Evolutionary conservation across 139 green algal species (phyloP), one percentile per base, ranked within the genome.

Genomic region (Chlorella sp.): DNA sequence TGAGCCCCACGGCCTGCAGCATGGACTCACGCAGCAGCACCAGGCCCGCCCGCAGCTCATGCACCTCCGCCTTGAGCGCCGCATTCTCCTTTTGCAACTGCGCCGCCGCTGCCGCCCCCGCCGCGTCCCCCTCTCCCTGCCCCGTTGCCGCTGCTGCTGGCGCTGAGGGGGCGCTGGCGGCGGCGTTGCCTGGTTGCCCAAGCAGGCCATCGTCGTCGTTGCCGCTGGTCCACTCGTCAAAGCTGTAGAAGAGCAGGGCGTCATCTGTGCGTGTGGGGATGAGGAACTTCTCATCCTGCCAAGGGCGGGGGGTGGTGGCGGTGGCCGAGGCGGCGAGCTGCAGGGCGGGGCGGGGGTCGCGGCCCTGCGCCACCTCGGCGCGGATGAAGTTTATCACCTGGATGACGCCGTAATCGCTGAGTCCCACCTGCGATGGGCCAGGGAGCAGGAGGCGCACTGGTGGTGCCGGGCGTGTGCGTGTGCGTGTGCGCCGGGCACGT

Each of bases 341-440:
- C 24, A 94, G 63, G 0, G 62, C 62, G 0, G 77, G 60, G 6
- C 74, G 79, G 3, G 87, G 86, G 73, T 92, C 83, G 1, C 66
- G 62, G 0, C 86, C 87, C 2, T 73, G 80, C 0, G 70, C 65
- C 35, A 92, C 85, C 31, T 86, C 62, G 0, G 49, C 29, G 0
- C 91, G 77, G 10, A 94, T 86, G 72, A 75, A 97, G 83, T 96
- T 97, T 70, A 97, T 90, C 67, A 87, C 72, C 1, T 77, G 80
- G 49, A 97, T 89, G 3, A 86, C 83, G 51, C 75, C 87, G 64
- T 95, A 91, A 33, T 95, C 86, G 61, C 91, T 87, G 29, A 96
- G 78, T 1, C n/a, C n/a, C 5, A 68, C 69, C 75, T 83, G 49
- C 49, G 49, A 30, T 2, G 14, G n/a, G n/a, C n/a, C n/a, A n/a